Evolutionary conservation across 768 basidiomycete genomes (phyloP).

Genomic region (Wakefieldia striispora): DNA sequence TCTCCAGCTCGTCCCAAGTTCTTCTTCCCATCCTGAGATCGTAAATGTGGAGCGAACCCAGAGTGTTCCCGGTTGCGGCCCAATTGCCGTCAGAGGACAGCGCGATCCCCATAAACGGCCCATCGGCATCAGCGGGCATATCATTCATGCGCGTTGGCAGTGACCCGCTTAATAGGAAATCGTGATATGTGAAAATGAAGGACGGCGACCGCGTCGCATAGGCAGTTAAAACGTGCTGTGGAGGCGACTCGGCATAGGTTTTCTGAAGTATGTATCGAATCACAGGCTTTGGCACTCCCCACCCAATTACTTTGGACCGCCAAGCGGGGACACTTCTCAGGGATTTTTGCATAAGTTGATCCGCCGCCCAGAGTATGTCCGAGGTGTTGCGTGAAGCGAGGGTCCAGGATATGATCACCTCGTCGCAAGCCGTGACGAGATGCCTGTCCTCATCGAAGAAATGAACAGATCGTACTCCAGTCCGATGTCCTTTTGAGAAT

Average conservation of each 20-base stretch:
- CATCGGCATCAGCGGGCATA: not conserved
- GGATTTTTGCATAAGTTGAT: not conserved
- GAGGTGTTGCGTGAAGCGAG: slow-evolving; percentile 2
- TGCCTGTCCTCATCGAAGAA: slow-evolving; percentile 11
- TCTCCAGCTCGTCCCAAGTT: slow-evolving; percentile 1
- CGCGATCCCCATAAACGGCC: not conserved
- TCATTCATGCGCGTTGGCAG: not conserved
- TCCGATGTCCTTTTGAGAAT: slow-evolving; percentile 13
- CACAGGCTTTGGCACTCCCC: slow-evolving; percentile 1
- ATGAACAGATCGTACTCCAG: slow-evolving; percentile 11
- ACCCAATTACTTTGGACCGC: slow-evolving; percentile 6
- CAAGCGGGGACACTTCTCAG: not conserved
- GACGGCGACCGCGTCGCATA: slow-evolving; percentile 5
- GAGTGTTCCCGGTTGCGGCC: slow-evolving; percentile 7
- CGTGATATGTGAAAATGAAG: not conserved
- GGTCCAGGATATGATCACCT: slow-evolving; percentile 7
- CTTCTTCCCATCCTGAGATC: not conserved
- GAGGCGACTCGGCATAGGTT: not conserved
- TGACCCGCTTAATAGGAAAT: not conserved
- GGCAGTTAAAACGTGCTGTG: not conserved
- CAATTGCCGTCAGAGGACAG: slow-evolving; percentile 22
- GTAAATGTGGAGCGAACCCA: slow-evolving; percentile 6
- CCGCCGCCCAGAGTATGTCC: slow-evolving; percentile 3
- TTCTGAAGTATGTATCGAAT: not conserved
- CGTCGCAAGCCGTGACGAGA: slow-evolving; percentile 9